Base-by-base conservation (phyloP, 352 stramenopile species). In the Vaucheria bursata region DNA sequence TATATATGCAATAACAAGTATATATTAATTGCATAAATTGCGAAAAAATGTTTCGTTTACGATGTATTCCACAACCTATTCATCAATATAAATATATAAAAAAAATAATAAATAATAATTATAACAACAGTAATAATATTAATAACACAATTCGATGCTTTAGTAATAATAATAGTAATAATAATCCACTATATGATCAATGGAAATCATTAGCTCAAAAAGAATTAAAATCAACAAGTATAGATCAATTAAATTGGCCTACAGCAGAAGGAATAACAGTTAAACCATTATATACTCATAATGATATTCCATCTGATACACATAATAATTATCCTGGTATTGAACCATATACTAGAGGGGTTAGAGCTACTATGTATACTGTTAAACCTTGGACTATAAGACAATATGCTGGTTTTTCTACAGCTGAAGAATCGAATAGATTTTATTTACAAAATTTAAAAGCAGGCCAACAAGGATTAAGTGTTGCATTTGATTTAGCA, bases 351-450 rank as follows among this genome's bases (percentile, higher is more conserved):
- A 75, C 71, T 71, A 70, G 94, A 69, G 95, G 95, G 32, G 93
- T 94, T 18, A 97, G 97, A 79, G 93, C 94, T 40, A 97, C 93
- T 70, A 98, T 98, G 95, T 98, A 98, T 87, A 97, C 93, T 7
- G 38, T 18, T 25, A 73, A 78, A 6, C 84, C 83, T 3, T 87
- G 81, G 80, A 87, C 84, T 6, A 71, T 86, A 50, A 73, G 78
- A 7, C 79, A 91, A 85, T 98, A 98, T 83, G 95, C 94, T 12
- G 95, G 95, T 49, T 98, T 98, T 84, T 95, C 87, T 72, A 98
- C 93, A 3, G 95, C 95, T 3, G 93, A 98, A 85, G 94, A 97
- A 86, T 96, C 88, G 29, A 98, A 98, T 84, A 89, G 88, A 29
- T 98, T 98, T 85, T 98, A 98, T 81, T 64, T 70, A 50, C 66